A percentile compares a stretch with the other conserved stretches of the same genome.
Conservation (phyloP, 202 grass and related monocot genomes). For the Cymbopogon flexuosus region DNA sequence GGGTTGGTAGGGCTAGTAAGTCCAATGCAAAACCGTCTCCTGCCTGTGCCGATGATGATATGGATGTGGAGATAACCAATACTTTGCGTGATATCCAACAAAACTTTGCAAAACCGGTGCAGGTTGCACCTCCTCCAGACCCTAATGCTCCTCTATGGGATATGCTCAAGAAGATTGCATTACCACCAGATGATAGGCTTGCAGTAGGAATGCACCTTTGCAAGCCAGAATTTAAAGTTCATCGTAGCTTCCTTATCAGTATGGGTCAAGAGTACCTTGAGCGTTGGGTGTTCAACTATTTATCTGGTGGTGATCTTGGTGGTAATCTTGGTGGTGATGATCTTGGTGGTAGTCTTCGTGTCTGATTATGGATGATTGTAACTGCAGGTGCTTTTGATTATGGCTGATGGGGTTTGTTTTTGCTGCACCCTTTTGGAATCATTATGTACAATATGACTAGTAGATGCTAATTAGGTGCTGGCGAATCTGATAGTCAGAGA, state of each 20-base stretch:
- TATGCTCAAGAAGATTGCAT: not conserved
- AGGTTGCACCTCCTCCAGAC: not conserved
- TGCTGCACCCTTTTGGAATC: not conserved
- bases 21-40: not conserved
- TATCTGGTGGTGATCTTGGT: not conserved
- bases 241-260: not conserved
- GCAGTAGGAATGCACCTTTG: not conserved
- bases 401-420: not conserved
- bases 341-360: no score
- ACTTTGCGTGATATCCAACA: not conserved
- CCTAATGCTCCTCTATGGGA: not conserved
- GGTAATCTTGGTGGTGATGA: no score
- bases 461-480: not conserved
- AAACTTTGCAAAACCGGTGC: not conserved
- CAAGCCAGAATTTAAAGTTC: not conserved
- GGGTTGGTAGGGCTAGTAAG: not conserved
- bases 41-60: not conserved
- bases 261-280: slow-evolving; percentile 27
- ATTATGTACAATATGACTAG: not conserved
- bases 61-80: not conserved
- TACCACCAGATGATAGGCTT: not conserved
- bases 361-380: not conserved
- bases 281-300: not conserved
- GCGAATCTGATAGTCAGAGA: not conserved
- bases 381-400: not conserved